phyloP scores from a whole-genome alignment of 2,329 filamentous ascomycete species.

The Juglanconis oblonga region DNA sequence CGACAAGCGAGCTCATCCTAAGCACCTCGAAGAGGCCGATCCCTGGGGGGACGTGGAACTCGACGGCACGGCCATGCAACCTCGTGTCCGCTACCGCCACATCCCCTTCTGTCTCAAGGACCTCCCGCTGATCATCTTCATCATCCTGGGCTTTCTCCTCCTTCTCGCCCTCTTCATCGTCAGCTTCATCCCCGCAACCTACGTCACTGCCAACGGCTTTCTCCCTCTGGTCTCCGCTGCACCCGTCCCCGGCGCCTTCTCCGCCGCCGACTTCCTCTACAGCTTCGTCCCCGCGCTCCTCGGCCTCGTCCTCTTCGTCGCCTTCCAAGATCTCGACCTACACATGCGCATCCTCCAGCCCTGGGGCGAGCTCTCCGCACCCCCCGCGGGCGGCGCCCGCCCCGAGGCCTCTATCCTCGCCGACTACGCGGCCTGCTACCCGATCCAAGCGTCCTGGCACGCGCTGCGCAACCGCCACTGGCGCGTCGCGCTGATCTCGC shows the following conservation, averaged over 20 bases:
- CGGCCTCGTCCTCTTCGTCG: constrained; percentile 64
- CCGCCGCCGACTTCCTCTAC: constrained; percentile 84
- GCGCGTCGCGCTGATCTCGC: constrained; percentile 60
- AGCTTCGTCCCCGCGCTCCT: constrained; percentile 69
- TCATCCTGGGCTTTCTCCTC: constrained; percentile 57
- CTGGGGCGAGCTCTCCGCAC: constrained; percentile 58
- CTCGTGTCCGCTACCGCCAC: constrained; percentile 60
- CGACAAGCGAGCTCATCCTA: constrained; percentile 9
- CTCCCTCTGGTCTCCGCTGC: constrained; percentile 61
- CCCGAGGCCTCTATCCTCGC: constrained; percentile 64
- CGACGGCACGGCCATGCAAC: constrained; percentile 45
- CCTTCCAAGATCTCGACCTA: constrained; percentile 65
- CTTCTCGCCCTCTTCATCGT: constrained; percentile 71
- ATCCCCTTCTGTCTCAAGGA: constrained; percentile 75
- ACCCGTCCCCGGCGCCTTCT: constrained; percentile 66
- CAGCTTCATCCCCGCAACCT: constrained; percentile 70
- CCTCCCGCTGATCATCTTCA: constrained; percentile 62
- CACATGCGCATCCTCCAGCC: constrained; percentile 65
- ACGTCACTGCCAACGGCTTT: constrained; percentile 65
- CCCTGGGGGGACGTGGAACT: constrained; percentile 25
- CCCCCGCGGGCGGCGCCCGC: constrained; percentile 52
- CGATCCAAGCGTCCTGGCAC: constrained; percentile 55
- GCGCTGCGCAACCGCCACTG: constrained; percentile 62
- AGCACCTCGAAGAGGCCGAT: constrained; percentile 19
- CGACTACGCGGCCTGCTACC: constrained; percentile 67